Evolutionary conservation across 768 basidiomycete species (phyloP), one percentile per base, ranked within the genome.

Genomic region (Psilocybe cyanescens): DNA sequence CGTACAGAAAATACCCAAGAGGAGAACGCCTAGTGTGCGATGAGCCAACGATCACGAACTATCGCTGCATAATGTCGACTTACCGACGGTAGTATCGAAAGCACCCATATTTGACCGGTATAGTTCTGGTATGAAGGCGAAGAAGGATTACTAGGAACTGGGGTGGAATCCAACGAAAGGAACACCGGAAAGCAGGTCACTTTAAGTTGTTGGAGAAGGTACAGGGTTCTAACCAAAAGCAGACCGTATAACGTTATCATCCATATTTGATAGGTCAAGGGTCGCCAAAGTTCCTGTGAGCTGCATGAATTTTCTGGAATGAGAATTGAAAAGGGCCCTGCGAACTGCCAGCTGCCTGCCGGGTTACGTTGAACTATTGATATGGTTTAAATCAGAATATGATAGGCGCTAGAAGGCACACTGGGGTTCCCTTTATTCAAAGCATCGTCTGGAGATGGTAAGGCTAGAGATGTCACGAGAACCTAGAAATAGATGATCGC

Each of bases 1-100:
- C 73, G 56, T 64, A 74, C 73, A 60, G 31, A 72, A 68, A 33
- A 76, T 61, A 37, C 76, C 76, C 30, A 77, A 62, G 19, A 75
- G 60, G 33, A 75, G 68, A 55, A 72, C 70, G 29, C 76, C 74
- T 75, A 47, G 31, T 33, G 55, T 17, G 48, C 31, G 12, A 39
- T 29, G 11, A 44, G 30, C 35, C 7, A 7, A 44, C 16, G 17
- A 41, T 35, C 33, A 35, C 33, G 11, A 35, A 45, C 16, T 9
- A 30, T 45, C 16, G 11, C 8, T 48, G 17, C 1, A 39, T 52
- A 3, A 44, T 33, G 14, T 8, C 12, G 14, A 41, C 67, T 60
- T 33, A 73, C 74, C 75, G 56, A 76, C 68, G 31, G 68, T 66
- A 33, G 58, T 68, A 61, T 76, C 75, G 63, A 70, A 72, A n/a